Base-by-base conservation (phyloP, 768 basidiomycete genomes). In the Ephemerocybe angulata region DNA sequence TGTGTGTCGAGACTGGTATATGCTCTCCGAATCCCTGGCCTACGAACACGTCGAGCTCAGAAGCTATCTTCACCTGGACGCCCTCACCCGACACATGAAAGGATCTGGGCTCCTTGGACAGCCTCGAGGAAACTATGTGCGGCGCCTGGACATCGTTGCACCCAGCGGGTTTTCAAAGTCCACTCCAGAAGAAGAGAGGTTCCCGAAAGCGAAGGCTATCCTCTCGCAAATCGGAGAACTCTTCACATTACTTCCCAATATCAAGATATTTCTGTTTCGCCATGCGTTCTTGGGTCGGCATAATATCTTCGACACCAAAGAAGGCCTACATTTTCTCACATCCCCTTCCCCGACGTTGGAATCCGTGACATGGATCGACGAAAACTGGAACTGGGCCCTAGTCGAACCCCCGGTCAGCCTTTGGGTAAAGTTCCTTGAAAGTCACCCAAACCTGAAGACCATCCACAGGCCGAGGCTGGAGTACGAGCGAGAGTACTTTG, bases 111-210 rank as follows among this genome's bases (percentile, higher is more conserved):
- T 4, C 11, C 5, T 22, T 10, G 21, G 4, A n/a, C 10, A 4
- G 1, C 21, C 28, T 12, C n/a, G 29, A 35, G 33, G 49, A 4
- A 33, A 50, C 27, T 28, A 29, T 11, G 47, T 37, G 12, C n/a
- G 29, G n/a, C 30, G 49, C 5, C n/a, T 50, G 37, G 49, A 50
- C 21, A 50, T 50, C 31, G 22, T 50, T 4, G 49, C 49, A 10
- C 30, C 13, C 3, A 50, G n/a, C n/a, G n/a, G n/a, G n/a, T n/a
- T n/a, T n/a, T n/a, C n/a, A n/a, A 50, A 35, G 33, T 8, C 19
- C 4, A 22, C 33, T 4, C 8, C 12, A 33, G 17, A 4, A 25
- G 17, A 21, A 17, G 24, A 13, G n/a, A 7, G 4, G 22, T 19
- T 17, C 15, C n/a, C n/a, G n/a, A n/a, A 17, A 19, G 21, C 27